phyloP scores from a whole-genome alignment of 2,329 filamentous ascomycete genomes.

The Arthrocladium fulminans region DNA sequence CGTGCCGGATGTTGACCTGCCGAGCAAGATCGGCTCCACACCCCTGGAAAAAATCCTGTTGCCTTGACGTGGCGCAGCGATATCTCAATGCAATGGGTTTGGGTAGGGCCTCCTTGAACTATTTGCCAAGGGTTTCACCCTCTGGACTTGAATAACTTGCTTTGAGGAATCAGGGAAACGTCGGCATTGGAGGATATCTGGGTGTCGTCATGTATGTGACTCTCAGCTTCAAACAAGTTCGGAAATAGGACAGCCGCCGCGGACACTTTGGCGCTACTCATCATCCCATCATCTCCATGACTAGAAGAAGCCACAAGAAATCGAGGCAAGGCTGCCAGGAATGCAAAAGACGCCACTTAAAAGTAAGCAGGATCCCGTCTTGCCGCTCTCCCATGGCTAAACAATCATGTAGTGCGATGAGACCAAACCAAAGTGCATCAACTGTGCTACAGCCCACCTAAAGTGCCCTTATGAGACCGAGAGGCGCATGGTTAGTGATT shows the following conservation, averaged over 20 bases:
- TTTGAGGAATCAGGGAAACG: neutral
- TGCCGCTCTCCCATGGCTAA: neutral
- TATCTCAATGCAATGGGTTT: neutral
- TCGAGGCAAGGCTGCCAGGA: constrained; percentile 32
- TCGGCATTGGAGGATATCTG: neutral
- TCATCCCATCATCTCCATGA: neutral
- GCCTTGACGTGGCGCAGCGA: neutral
- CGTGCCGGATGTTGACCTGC: neutral
- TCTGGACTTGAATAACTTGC: too few species aligned
- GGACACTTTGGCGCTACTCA: too few species aligned
- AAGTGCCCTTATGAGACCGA: constrained; percentile 14
- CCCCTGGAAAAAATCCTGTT: neutral
- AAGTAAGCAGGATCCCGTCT: constrained; percentile 22
- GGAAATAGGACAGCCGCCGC: too few species aligned
- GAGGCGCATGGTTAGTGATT: neutral
- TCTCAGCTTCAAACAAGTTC: too few species aligned
- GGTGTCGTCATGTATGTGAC: neutral
- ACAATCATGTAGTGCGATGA: constrained; percentile 27
- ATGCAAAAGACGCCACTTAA: constrained; percentile 33
- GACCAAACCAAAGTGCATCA: constrained; percentile 27
- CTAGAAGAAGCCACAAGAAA: constrained; percentile 29
- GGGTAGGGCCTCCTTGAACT: too few species aligned
- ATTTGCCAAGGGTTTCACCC: too few species aligned
- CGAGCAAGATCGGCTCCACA: neutral
- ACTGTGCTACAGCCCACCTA: constrained; percentile 24